Evolutionary conservation across 139 green algal species (phyloP), one percentile per base, ranked within the genome.

Genomic region (Chlamydomonas asymmetrica): DNA sequence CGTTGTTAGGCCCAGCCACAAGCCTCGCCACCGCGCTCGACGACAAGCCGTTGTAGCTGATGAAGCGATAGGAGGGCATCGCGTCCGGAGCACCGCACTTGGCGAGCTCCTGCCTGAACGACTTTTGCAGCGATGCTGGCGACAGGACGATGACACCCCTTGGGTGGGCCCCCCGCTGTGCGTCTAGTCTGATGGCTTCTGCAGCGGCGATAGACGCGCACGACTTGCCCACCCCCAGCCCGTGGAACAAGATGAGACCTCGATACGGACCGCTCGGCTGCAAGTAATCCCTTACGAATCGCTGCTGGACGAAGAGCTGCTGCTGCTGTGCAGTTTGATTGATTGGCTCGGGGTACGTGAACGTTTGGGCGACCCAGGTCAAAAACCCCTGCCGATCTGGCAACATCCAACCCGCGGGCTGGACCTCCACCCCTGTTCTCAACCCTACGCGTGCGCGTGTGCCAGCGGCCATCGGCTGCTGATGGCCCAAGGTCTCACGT

Each of bases 221-320:
- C 10, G 34, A 60, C 54, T 77, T 77, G 71, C 71, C 71, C 54
- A 6, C 40, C 34, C 71, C 71, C 48, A 69, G 71, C 20, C 71
- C 71, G 71, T 77, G 71, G 52, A 67, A 77, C 56, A 68, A 32
- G 27, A 77, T 37, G 25, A 77, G 54, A 56, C 71, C 71, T 34
- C 71, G 71, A 56, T 77, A 77, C 8, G 71, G 71, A 8, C 41
- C 43, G 16, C 62, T 41, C 25, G 34, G 41, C 41, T 9, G 9
- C 37, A 74, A 41, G 41, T 40, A 74, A 25, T 61, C 66, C 23
- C 66, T 39, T 16, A 45, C 35, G 66, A 74, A 74, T 25, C 20
- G 9, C n/a, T 74, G 66, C 41, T 74, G 66, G 10, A 27, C 18
- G 25, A 63, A 63, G 18, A 74, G 63, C 10, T 22, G n/a, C 59